Base-by-base conservation (phyloP, 768 basidiomycete species). In the Aureoboletus auriporus region DNA sequence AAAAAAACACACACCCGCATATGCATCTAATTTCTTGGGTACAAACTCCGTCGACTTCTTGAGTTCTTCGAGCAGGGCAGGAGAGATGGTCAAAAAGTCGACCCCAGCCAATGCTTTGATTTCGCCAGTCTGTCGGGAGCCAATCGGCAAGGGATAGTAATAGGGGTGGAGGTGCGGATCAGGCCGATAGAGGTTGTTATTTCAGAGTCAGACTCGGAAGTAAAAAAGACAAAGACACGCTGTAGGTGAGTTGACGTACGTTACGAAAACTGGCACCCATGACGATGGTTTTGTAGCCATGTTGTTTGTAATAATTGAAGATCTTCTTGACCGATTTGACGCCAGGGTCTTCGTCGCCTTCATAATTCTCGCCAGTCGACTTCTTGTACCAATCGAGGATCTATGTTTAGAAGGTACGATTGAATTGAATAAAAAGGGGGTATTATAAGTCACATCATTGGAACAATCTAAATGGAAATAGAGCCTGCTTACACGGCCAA, bases 331-430 rank as follows among this genome's bases (percentile, higher is more conserved):
- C 96, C 36, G 90, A 93, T 69, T 83, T 70, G 60, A 99, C 96
- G 76, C 96, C 95, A 10, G 95, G 95, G 75, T 98, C 95, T 39
- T 84, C 82, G 55, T 90, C 92, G 43, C 91, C 93, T 57, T 84
- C 81, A 77, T 93, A 98, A 64, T 75, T 78, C 75, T 88, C 86
- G 41, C 92, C 92, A 50, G 88, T 83, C 59, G 71, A 58, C 73
- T 92, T 91, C 84, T 99, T 99, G 86, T 99, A 83, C 93, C 93
- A 99, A 74, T 99, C 96, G 57, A 99, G 89, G 67, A 98, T 99
- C 89, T 91, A 58, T 17, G 47, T 35, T 47, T 36, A 20, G 39
- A 20, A 44, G 44, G 9, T 9, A 9, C 34, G n/a, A 56, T 49
- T 49, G 37, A 53, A 56, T 44, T 42, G 50, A 35, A 34, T 31